Conservation (phyloP, 1,284 basidiomycete genomes). For the Sparassis latifolia region DNA sequence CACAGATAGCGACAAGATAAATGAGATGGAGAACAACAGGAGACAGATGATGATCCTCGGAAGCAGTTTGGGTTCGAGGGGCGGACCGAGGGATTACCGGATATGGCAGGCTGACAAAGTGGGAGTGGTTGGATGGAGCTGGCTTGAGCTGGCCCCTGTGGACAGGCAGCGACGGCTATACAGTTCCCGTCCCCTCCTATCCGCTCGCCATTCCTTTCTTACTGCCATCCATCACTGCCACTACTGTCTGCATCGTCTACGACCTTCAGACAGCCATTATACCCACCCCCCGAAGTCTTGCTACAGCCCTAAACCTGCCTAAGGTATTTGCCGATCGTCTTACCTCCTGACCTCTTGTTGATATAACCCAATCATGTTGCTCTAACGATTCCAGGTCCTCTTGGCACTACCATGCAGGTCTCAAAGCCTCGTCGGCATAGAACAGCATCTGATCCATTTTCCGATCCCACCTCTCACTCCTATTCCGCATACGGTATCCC, state of each 20-base stretch:
- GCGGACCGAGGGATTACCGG: neutral
- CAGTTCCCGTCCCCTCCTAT: neutral
- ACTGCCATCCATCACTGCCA: no score
- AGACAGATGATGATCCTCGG: no score
- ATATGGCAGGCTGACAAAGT: slow-evolving; percentile 1
- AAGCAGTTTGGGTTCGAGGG: no score
- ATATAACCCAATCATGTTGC: no score
- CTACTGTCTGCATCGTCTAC: no score
- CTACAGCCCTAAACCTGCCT: no score
- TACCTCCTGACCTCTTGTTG: no score
- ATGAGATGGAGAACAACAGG: no score
- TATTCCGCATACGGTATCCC: slow-evolving; percentile 27
- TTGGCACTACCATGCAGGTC: slow-evolving; percentile 20
- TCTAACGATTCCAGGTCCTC: neutral
- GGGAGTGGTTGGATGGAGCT: neutral
- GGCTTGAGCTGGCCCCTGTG: neutral
- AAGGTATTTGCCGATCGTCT: no score
- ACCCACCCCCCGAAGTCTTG: no score
- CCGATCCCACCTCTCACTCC: slow-evolving; percentile 35
- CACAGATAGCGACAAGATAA: no score
- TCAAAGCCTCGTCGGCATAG: slow-evolving; percentile 36
- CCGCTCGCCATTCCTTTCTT: neutral
- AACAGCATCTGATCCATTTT: slow-evolving; percentile 56
- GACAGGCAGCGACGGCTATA: neutral
- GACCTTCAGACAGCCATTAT: no score